Evolutionary conservation across 768 basidiomycete genomes (phyloP), one percentile per base, ranked within the genome.

Genomic region (Mycena chlorophos): DNA sequence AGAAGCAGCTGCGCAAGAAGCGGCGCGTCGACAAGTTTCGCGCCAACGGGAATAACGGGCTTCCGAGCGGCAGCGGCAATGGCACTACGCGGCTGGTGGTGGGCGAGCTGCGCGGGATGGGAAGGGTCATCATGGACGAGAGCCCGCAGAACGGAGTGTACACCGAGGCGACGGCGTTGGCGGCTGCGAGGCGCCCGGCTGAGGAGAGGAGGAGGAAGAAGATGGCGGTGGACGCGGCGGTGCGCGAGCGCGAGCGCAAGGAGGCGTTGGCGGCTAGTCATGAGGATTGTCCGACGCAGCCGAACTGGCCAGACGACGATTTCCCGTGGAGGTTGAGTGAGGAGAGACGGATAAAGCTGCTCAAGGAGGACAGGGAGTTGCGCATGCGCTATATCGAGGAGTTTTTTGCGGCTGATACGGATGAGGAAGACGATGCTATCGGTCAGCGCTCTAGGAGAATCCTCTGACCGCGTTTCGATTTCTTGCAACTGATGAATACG

Each of bases 381-480:
- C 70, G 75, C 40, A 62, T 80, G 54, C 69, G 68, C 25, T 72
- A 73, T 68, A 79, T 84, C 37, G 77, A 76, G 58, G 69, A 69
- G n/a, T 84, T 82, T 65, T 65, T 84, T 17, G 79, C 78, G 17
- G 73, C 78, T 43, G 80, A 81, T 31, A 79, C 80, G 48, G 82
- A 78, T 49, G 69, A 69, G 22, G 77, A 77, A 43, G 76, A 76
- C 6, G 62, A 61, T 2, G n/a, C 5, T 27, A 10, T 5, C 12
- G 45, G 12, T 10, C 16, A 19, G 8, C 12, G 25, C 13, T 25
- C 45, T 20, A 46, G 13, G 22, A 12, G 40, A 14, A 42, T 19
- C 40, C 13, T 20, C 8, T 42, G 22, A 42, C 20, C 34, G 34
- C 34, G 10, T 37, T 37, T 37, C 12, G n/a, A n/a, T n/a, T n/a